A percentile compares a stretch with the other conserved stretches of the same genome.
Evolutionary conservation across 2,329 filamentous ascomycete species (phyloP).

Genomic region (Pseudogymnoascus verrucosus): DNA sequence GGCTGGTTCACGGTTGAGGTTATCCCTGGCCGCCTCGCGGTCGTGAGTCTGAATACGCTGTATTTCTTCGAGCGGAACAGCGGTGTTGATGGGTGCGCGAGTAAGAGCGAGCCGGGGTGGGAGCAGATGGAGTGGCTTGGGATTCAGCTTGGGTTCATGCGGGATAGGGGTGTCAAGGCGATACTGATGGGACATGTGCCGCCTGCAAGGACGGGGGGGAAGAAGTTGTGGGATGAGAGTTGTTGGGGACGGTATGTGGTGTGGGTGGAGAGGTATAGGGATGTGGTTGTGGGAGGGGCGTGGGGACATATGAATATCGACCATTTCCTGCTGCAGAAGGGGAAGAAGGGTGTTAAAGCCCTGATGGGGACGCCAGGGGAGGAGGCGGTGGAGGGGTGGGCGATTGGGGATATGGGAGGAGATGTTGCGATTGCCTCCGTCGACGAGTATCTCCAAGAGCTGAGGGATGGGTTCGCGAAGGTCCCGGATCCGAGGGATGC

Average conservation of each 20-base stretch:
- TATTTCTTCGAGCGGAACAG: slow-evolving; percentile 94
- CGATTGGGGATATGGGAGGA: slow-evolving; percentile 38
- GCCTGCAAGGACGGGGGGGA: slow-evolving; percentile 75
- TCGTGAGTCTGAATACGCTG: slow-evolving; percentile 92
- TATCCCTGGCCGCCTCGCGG: slow-evolving; percentile 73
- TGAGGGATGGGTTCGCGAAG: slow-evolving; percentile 69
- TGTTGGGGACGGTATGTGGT: slow-evolving; percentile 98
- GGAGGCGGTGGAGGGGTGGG: slow-evolving; percentile 18
- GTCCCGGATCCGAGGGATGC: slow-evolving; percentile 45
- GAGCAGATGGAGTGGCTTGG: slow-evolving; percentile 95
- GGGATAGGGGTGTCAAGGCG: slow-evolving; percentile 80
- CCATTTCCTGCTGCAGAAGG: slow-evolving; percentile 90
- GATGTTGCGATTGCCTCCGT: slow-evolving; percentile 58
- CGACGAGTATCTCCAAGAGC: slow-evolving; percentile 69
- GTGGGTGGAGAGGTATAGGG: slow-evolving; percentile 84
- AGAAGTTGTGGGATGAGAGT: slow-evolving; percentile 88
- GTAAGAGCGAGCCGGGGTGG: slow-evolving; percentile 75
- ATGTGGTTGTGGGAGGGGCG: slow-evolving; percentile 70
- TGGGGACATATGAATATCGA: slow-evolving; percentile 99
- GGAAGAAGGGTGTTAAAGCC: slow-evolving; percentile 54
- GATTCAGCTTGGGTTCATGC: slow-evolving; percentile 76
- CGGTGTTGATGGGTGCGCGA: slow-evolving; percentile 81
- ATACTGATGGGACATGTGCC: slow-evolving; percentile 93
- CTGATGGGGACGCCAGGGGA: slow-evolving; percentile 38
- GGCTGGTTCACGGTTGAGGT: slow-evolving; percentile 95